A percentile compares a stretch with the other conserved stretches of the same genome.
phyloP scores from a whole-genome alignment of 2,329 filamentous ascomycete genomes.

The Stromatinia cepivora region DNA sequence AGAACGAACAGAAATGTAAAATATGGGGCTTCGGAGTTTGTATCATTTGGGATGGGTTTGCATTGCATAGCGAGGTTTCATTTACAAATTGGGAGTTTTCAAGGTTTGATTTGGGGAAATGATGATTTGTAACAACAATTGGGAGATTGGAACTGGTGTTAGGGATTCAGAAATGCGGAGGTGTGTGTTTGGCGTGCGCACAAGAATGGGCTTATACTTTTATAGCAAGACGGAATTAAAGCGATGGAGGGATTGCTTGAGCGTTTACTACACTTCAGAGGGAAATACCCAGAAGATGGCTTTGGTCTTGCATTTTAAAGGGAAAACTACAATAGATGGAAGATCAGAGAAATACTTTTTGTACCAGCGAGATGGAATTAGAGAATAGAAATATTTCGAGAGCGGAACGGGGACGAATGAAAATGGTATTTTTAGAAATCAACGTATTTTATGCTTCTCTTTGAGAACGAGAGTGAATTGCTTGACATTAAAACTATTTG shows the following conservation, averaged over 20 bases:
- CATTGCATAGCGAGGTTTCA: slow-evolving; percentile 16
- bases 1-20: slow-evolving; percentile 5
- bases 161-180: not conserved
- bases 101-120: not conserved
- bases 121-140: slow-evolving; percentile 16
- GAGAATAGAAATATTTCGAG: not conserved
- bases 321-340: not conserved
- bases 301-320: slow-evolving; percentile 6
- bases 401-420: not conserved
- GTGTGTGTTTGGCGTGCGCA: not conserved
- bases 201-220: not conserved
- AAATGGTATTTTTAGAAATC: not conserved
- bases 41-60: not conserved
- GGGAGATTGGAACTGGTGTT: slow-evolving; percentile 9
- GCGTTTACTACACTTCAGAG: not conserved
- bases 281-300: not conserved
- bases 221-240: not conserved
- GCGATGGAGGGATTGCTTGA: not conserved
- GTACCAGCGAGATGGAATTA: not conserved
- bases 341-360: not conserved
- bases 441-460: too few species aligned
- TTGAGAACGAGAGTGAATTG: not conserved
- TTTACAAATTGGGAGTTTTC: slow-evolving; percentile 11
- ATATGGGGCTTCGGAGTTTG: not conserved
- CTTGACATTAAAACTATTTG: not conserved